Evolutionary conservation across 2,329 filamentous ascomycete species (phyloP).

Genomic region (Colletotrichum salicis): DNA sequence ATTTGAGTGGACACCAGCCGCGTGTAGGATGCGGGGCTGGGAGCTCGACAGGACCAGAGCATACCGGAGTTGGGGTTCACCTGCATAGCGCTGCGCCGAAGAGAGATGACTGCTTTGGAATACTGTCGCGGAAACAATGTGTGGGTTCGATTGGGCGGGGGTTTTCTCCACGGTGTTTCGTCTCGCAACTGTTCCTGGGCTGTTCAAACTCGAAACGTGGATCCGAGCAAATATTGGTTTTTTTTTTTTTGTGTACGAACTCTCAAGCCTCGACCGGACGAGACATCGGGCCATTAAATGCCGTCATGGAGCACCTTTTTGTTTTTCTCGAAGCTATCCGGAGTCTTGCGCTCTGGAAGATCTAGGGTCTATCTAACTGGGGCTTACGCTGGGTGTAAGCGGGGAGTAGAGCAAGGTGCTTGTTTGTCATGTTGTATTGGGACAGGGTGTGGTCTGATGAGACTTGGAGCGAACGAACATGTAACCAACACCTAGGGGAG

Average conservation of each 20-base stretch:
- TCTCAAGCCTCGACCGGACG: constrained; percentile 14
- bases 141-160: constrained; percentile 25
- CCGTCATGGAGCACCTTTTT: not conserved
- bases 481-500: constrained; percentile 7
- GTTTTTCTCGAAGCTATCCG: constrained; percentile 9
- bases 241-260: constrained; percentile 18
- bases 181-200: constrained; percentile 30
- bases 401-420: not conserved
- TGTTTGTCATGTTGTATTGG: constrained; percentile 3
- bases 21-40: constrained; percentile 17
- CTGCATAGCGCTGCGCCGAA: constrained; percentile 36
- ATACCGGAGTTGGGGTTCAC: constrained; percentile 34
- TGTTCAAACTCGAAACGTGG: constrained; percentile 30
- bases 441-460: constrained; percentile 14
- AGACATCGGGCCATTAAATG: constrained; percentile 9
- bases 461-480: constrained; percentile 12
- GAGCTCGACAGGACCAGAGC: constrained; percentile 25
- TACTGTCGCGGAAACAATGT: constrained; percentile 29
- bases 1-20: constrained; percentile 18
- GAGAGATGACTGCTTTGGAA: constrained; percentile 31
- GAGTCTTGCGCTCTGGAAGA: not conserved
- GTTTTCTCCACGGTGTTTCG: constrained; percentile 30
- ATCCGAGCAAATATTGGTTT: constrained; percentile 27
- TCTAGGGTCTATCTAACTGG: constrained; percentile 1
- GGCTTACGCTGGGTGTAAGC: constrained; percentile 33